Evolutionary conservation across 2,329 filamentous ascomycete genomes (phyloP).

Genomic region (Epichloe brachyelytri): DNA sequence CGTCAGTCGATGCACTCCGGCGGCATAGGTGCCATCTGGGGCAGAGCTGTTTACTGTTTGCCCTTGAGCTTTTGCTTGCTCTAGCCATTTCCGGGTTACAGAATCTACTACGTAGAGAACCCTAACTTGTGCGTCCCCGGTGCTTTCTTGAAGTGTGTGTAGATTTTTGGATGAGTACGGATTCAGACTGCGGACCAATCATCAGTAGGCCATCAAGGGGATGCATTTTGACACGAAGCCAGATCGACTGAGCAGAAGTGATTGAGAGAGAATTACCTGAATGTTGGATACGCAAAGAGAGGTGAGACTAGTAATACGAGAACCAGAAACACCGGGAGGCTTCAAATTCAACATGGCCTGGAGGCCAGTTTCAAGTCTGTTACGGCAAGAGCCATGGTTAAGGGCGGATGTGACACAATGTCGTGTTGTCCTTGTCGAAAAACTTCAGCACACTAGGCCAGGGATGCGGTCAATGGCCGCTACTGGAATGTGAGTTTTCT

Average conservation of each 20-base stretch:
- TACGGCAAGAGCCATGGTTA: conserved; percentile 66
- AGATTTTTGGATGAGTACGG: conserved; percentile 87
- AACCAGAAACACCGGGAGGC: conserved; percentile 85
- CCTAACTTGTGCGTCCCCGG: conserved; percentile 90
- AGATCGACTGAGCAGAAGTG: background rate
- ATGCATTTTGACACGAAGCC: background rate
- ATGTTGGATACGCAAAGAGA: conserved; percentile 78
- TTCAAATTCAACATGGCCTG: conserved; percentile 87
- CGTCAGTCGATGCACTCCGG: conserved; percentile 91
- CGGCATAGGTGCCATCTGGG: conserved; percentile 83
- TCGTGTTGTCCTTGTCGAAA: conserved; percentile 1
- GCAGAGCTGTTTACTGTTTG: conserved; percentile 72
- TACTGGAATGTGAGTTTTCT: background rate
- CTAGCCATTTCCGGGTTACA: conserved; percentile 97
- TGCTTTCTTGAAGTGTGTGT: conserved; percentile 92
- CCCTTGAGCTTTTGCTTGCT: conserved; percentile 77
- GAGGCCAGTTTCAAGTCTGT: conserved; percentile 77
- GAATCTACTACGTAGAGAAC: conserved; percentile 99
- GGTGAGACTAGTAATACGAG: conserved; percentile 80
- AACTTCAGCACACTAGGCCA: background rate
- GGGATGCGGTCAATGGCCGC: background rate
- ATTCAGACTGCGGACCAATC: conserved; percentile 59
- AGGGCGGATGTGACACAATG: conserved; percentile 7
- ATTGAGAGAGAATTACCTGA: conserved; percentile 48
- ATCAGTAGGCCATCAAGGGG: conserved; percentile 11